Evolutionary conservation across 352 stramenopile genomes (phyloP).

Genomic region (Globisporangium cederbergense): DNA sequence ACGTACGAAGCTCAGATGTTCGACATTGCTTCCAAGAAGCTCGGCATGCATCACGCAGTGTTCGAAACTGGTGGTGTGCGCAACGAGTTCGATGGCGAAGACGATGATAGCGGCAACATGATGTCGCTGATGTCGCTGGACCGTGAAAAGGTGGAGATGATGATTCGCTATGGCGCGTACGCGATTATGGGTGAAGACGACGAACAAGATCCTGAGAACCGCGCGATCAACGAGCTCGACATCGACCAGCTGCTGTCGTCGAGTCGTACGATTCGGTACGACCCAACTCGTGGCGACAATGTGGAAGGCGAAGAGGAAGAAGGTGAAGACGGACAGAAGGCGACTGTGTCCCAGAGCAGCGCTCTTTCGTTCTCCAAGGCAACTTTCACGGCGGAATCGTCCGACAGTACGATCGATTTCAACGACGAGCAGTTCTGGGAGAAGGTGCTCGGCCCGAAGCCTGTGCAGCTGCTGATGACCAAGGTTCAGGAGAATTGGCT

Average conservation of each 20-base stretch:
- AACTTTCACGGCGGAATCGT: slow-evolving; percentile 82
- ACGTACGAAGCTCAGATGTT: slow-evolving; percentile 99
- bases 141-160: slow-evolving; percentile 98
- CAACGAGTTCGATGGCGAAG: slow-evolving; percentile 93
- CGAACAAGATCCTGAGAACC: slow-evolving; percentile 88
- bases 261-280: slow-evolving; percentile 88
- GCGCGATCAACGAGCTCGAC: slow-evolving; percentile 87
- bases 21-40: slow-evolving; percentile 97
- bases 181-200: slow-evolving; percentile 97
- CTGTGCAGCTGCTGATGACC: slow-evolving; percentile 82
- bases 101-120: slow-evolving; percentile 91
- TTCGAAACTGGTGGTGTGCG: slow-evolving; percentile 92
- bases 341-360: slow-evolving; percentile 42
- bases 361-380: slow-evolving; percentile 88
- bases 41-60: slow-evolving; percentile 98
- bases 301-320: slow-evolving; percentile 35
- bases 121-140: slow-evolving; percentile 92
- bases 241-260: slow-evolving; percentile 83
- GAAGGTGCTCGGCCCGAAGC: slow-evolving; percentile 86
- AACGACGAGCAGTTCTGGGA: slow-evolving; percentile 92
- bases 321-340: slow-evolving; percentile 25
- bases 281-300: slow-evolving; percentile 58
- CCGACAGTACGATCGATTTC: slow-evolving; percentile 87
- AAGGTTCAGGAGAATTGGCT: slow-evolving; percentile 86
- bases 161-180: slow-evolving; percentile 98